Evolutionary conservation across 306 rosid genomes (phyloP).

Genomic region (Abrus pulchellus): DNA sequence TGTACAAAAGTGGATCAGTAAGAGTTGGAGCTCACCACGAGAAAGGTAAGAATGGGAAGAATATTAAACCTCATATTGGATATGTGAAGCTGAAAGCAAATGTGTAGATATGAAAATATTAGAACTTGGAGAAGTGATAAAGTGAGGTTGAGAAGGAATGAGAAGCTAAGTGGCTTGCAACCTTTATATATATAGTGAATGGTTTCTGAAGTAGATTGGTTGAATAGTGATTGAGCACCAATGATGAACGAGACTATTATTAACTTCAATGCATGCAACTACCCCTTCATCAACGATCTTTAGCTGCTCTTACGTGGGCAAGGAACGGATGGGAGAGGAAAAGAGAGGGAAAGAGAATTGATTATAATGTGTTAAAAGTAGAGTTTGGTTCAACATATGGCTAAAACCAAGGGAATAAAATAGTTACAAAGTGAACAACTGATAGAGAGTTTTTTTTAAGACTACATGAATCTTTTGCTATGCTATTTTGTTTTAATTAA

Average conservation of each 20-base stretch:
- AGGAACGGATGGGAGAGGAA: conserved; percentile 29
- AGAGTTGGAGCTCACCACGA: conserved; percentile 57
- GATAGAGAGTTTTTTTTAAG: too few species aligned
- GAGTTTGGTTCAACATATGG: conserved; percentile 48
- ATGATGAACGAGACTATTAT: conserved; percentile 30
- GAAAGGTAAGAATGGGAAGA: conserved; percentile 47
- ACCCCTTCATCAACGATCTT: conserved; percentile 48
- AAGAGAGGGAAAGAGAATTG: background rate
- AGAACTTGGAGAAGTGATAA: conserved; percentile 14
- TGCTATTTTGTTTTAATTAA: too few species aligned
- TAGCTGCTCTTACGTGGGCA: conserved; percentile 46
- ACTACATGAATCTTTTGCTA: too few species aligned
- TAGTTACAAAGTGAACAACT: background rate
- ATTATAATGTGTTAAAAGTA: background rate
- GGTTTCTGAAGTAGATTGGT: conserved; percentile 1
- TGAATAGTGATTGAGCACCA: conserved; percentile 25
- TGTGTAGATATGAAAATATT: background rate
- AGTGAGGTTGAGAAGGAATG: conserved; percentile 32
- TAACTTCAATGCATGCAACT: conserved; percentile 67
- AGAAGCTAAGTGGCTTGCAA: conserved; percentile 18
- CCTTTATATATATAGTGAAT: conserved; percentile 34
- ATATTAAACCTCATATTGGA: conserved; percentile 59
- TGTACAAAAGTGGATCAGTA: background rate
- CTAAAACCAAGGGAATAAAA: conserved; percentile 2
- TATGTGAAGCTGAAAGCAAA: conserved; percentile 13